Conservation (phyloP, 768 basidiomycete genomes). For the Lactifluus volemus region DNA sequence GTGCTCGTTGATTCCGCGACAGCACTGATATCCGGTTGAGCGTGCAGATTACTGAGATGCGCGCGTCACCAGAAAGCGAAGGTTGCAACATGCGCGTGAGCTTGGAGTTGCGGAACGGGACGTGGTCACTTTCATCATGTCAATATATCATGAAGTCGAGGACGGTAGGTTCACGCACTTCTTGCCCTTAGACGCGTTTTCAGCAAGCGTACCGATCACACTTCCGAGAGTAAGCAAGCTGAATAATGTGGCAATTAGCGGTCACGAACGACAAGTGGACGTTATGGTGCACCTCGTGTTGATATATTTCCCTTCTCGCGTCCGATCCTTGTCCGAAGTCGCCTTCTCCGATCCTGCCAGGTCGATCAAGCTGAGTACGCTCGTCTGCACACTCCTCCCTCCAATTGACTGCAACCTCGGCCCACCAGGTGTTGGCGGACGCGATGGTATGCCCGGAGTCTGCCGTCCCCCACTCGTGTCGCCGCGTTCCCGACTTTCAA, state of each 20-base stretch:
- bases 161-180: constrained; percentile 31
- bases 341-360: constrained; percentile 96
- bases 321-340: constrained; percentile 89
- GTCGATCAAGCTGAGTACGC: constrained; percentile 83
- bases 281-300: constrained; percentile 61
- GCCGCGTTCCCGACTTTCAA: constrained; percentile 74
- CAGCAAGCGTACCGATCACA: constrained; percentile 87
- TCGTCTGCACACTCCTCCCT: constrained; percentile 71
- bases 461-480: constrained; percentile 40
- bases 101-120: constrained; percentile 94
- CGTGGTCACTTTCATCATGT: constrained; percentile 56
- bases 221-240: constrained; percentile 88
- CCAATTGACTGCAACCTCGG: constrained; percentile 68
- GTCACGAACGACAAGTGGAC: not conserved
- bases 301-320: constrained; percentile 95
- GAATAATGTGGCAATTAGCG: not conserved
- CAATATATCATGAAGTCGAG: not conserved
- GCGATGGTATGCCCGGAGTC: constrained; percentile 40
- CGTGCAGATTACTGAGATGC: constrained; percentile 94
- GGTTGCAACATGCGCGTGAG: constrained; percentile 92
- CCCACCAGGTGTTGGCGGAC: constrained; percentile 46
- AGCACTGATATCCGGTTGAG: constrained; percentile 74
- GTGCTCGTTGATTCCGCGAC: constrained; percentile 84
- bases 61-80: constrained; percentile 88
- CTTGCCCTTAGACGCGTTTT: constrained; percentile 74